phyloP scores from a whole-genome alignment of 2,329 filamentous ascomycete genomes.

The Trematosphaeria pertusa region DNA sequence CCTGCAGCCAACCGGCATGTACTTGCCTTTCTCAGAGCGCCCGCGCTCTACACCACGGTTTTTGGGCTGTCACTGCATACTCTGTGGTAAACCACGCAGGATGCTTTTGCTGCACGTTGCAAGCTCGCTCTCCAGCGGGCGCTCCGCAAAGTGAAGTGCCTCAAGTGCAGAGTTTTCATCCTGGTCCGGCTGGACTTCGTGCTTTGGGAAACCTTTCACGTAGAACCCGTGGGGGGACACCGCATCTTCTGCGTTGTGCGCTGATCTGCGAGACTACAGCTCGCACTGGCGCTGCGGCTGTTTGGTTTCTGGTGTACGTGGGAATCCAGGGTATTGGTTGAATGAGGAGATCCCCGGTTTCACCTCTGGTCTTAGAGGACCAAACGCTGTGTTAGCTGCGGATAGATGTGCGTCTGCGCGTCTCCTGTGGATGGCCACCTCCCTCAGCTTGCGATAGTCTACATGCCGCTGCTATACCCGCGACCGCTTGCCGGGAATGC shows the following conservation, averaged over 20 bases:
- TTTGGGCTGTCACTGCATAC: not conserved
- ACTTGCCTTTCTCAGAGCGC: not conserved
- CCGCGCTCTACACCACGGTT: not conserved
- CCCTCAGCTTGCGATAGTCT: slow-evolving; percentile 3
- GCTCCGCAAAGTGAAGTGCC: not conserved
- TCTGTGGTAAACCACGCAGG: not conserved
- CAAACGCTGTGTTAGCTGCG: not conserved
- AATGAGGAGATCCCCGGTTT: not conserved
- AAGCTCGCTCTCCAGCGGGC: not conserved
- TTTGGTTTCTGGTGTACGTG: not conserved
- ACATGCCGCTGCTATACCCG: no score
- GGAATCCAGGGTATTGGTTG: slow-evolving; percentile 6
- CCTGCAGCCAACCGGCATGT: not conserved
- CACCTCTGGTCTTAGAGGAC: not conserved
- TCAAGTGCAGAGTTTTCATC: slow-evolving; percentile 3
- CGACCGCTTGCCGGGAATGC: not conserved
- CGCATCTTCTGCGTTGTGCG: slow-evolving; percentile 3
- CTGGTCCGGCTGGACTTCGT: slow-evolving; percentile 1
- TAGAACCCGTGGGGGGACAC: not conserved
- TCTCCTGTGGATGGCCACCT: slow-evolving; percentile 4
- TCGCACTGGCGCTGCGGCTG: not conserved
- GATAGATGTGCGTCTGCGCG: not conserved
- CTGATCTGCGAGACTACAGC: slow-evolving; percentile 2
- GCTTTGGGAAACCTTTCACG: not conserved
- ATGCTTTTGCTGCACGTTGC: not conserved